A percentile compares a stretch with the other conserved stretches of the same genome.
Evolutionary conservation across 306 rosid species (phyloP).

Genomic region (Myrica gale): DNA sequence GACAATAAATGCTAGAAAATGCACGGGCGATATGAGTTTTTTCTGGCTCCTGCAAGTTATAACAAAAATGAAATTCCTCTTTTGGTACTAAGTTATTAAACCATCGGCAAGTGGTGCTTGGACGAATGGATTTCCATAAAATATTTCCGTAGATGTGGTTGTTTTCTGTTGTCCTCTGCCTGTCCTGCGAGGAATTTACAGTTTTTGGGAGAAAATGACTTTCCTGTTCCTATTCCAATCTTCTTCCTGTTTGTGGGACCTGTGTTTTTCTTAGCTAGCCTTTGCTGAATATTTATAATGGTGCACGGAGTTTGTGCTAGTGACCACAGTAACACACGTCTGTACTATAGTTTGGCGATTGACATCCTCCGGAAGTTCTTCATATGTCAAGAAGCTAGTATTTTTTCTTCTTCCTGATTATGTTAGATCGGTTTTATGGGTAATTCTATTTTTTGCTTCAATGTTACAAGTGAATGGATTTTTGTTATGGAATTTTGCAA

Average conservation of each 20-base stretch:
- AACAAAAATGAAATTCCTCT: background rate
- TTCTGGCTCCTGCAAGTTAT: background rate
- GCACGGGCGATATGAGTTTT: background rate
- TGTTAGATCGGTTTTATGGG: background rate
- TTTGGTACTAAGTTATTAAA: background rate
- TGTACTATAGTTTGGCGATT: background rate
- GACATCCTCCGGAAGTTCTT: background rate
- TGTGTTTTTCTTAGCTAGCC: too few species aligned
- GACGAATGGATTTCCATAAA: background rate
- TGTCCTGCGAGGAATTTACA: background rate
- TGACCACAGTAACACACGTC: background rate
- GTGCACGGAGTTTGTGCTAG: background rate
- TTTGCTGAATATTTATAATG: too few species aligned
- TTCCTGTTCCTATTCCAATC: too few species aligned
- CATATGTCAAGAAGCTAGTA: background rate
- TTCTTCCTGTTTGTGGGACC: too few species aligned
- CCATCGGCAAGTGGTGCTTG: background rate
- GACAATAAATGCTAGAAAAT: too few species aligned
- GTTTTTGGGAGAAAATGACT: background rate
- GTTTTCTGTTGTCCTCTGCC: background rate
- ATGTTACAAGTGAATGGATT: background rate
- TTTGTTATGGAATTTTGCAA: background rate
- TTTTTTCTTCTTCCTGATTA: background rate
- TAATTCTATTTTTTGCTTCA: background rate
- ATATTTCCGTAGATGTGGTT: too few species aligned